Evolutionary conservation across 257 asterid genomes (phyloP).

Genomic region (Capsicum chinense): DNA sequence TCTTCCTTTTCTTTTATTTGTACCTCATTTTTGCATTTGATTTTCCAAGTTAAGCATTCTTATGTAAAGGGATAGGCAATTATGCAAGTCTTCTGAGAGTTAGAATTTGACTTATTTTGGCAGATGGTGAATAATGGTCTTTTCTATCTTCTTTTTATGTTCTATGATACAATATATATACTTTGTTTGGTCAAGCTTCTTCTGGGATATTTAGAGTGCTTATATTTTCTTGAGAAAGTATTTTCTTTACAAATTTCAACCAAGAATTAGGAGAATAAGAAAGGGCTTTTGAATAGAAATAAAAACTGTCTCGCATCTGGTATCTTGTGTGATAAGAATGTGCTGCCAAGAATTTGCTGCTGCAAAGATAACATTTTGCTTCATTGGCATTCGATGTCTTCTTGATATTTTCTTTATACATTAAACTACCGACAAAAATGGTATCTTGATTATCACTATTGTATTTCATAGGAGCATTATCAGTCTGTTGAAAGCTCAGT

Average conservation of each 20-base stretch:
- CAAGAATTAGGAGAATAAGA: neutral
- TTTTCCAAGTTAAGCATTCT: neutral
- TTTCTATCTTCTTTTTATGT: constrained; percentile 1
- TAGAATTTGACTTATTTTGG: neutral
- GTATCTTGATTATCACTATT: no score
- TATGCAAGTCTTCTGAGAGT: neutral
- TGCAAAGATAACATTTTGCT: no score
- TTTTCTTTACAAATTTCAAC: neutral
- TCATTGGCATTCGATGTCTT: no score
- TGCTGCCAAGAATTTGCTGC: no score
- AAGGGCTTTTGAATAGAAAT: neutral
- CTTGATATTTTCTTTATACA: no score
- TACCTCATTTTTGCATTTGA: neutral
- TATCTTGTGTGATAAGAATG: no score
- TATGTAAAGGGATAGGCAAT: neutral
- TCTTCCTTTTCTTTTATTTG: neutral
- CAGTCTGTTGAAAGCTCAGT: no score
- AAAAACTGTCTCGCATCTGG: neutral
- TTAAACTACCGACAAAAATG: no score
- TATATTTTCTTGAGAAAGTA: neutral
- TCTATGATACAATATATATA: neutral
- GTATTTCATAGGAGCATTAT: no score
- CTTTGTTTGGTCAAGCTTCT: neutral
- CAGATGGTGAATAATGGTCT: constrained; percentile 18
- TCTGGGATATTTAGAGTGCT: neutral